Conservation (phyloP, 768 basidiomycete genomes). For the Pleurotus djamor region DNA sequence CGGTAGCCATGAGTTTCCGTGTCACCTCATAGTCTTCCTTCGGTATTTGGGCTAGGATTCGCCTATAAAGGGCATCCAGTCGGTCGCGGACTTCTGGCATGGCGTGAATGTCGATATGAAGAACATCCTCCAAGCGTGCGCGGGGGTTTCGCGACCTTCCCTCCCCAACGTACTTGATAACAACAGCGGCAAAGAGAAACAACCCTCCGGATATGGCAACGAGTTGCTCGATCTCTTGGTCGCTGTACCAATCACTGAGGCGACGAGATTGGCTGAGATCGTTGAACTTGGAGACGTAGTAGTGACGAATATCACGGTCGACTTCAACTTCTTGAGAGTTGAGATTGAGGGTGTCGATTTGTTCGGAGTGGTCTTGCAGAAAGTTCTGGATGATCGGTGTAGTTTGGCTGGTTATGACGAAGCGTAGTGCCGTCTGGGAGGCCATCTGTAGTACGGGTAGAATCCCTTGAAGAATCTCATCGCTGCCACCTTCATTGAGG, state of each 20-base stretch:
- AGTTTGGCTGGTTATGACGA: constrained; percentile 28
- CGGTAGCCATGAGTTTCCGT: constrained; percentile 1
- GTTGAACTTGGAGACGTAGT: neutral
- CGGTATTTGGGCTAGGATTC: constrained; percentile 6
- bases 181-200: constrained; percentile 5
- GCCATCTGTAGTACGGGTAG: constrained; percentile 20
- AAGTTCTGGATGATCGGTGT: constrained; percentile 19
- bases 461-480: constrained; percentile 20
- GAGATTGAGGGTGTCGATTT: neutral
- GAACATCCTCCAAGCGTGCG: neutral
- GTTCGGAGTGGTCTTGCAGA: neutral
- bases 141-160: neutral
- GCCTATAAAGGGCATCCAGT: constrained; percentile 11
- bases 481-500: constrained; percentile 27
- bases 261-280: neutral
- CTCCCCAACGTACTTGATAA: neutral
- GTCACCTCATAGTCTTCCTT: neutral
- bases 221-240: neutral
- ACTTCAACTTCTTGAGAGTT: constrained; percentile 5
- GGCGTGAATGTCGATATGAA: neutral
- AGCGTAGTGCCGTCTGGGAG: constrained; percentile 18
- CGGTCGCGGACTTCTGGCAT: neutral
- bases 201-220: neutral
- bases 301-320: constrained; percentile 5
- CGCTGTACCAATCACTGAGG: neutral